Conservation (phyloP, 139 green algal species). For the Ettlia oleoabundans region DNA sequence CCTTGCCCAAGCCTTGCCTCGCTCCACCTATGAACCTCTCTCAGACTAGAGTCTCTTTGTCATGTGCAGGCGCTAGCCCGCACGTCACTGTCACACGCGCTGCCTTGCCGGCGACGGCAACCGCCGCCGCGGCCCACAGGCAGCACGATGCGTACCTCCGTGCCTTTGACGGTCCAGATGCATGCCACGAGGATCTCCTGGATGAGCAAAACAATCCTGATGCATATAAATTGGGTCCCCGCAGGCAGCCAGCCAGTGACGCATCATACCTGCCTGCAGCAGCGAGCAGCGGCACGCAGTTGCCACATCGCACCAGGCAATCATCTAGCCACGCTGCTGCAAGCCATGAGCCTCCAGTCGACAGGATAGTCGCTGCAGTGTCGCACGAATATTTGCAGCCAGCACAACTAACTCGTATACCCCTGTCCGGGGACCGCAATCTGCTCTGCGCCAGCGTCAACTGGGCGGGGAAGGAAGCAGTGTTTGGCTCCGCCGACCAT, state of each 20-base stretch:
- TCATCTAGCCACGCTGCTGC: no score
- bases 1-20: no score
- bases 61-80: no score
- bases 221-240: neutral
- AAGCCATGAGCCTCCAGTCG: no score
- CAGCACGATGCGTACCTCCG: neutral
- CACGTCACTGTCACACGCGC: no score
- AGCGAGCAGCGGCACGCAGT: neutral
- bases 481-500: conserved; percentile 77
- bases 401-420: neutral
- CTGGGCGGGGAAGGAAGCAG: conserved; percentile 56
- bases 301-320: no score
- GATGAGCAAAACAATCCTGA: neutral
- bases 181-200: no score
- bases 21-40: no score
- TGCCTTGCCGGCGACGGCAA: no score
- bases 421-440: neutral
- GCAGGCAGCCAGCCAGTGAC: neutral
- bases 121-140: neutral
- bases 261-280: neutral
- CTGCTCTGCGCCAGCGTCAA: conserved; percentile 68
- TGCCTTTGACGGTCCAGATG: neutral
- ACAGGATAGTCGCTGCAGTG: no score
- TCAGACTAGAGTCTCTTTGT: no score
- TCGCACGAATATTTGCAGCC: no score